These are phyloP conservation scores for Lactuca sativa DNA, from an alignment of 129 eudicot species.

Conservation along the genomic window DNA sequence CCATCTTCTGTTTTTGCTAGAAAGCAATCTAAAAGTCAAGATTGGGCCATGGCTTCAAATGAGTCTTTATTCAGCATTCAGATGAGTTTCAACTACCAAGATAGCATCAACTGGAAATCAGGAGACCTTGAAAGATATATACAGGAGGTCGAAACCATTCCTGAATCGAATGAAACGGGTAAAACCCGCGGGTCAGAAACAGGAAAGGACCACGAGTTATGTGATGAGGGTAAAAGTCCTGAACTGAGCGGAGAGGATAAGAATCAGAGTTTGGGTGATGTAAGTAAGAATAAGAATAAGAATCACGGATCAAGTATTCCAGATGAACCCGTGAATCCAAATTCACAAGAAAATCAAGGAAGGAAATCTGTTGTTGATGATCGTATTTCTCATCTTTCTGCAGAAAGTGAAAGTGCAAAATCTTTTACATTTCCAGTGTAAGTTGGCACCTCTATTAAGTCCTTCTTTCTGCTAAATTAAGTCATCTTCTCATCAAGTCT, in stretches of 20 bases:
- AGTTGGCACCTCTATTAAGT: constrained; percentile 16
- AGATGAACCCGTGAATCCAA: constrained; percentile 26
- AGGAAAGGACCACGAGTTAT: too few relatives aligned
- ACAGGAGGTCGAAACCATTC: constrained; percentile 18
- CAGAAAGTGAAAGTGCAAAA: constrained; percentile 35
- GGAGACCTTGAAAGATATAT: constrained; percentile 33
- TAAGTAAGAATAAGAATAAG: not conserved
- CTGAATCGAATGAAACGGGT: constrained; percentile 10
- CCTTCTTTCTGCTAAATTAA: not conserved
- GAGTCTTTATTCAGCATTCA: constrained; percentile 79
- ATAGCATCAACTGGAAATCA: constrained; percentile 35
- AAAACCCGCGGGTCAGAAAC: constrained; percentile 2
- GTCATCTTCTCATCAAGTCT: not conserved
- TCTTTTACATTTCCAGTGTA: constrained; percentile 77
- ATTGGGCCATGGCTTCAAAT: constrained; percentile 70
- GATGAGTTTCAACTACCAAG: constrained; percentile 53
- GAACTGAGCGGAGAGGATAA: constrained; percentile 35
- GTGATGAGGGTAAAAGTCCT: constrained; percentile 22
- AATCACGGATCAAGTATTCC: constrained; percentile 1
- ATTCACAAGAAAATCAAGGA: constrained; percentile 23
- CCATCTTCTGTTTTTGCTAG: constrained; percentile 64
- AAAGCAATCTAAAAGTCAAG: constrained; percentile 42
- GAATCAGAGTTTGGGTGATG: constrained; percentile 24
- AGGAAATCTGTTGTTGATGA: constrained; percentile 20
- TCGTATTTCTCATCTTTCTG: constrained; percentile 26